phyloP scores from a whole-genome alignment of 345 rosid genomes.

The Murraya koenigii region DNA sequence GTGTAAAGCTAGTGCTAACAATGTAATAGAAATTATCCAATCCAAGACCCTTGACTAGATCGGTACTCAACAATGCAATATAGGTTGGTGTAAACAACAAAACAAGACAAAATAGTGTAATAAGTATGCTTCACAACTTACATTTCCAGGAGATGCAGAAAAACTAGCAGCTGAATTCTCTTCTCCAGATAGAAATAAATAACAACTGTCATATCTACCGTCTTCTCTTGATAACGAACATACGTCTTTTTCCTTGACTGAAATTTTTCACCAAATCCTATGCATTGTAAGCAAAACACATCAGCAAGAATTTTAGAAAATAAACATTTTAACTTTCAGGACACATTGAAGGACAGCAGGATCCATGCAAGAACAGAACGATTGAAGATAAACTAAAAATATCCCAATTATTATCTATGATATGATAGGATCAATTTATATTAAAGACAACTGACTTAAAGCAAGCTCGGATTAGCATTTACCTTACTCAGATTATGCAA shows the following conservation, averaged over 20 bases:
- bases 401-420: neutral
- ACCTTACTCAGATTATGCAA: too few species aligned
- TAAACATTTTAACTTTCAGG: neutral
- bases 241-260: slow-evolving; percentile 3
- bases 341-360: neutral
- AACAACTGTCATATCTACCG: slow-evolving; percentile 19
- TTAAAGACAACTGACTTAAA: neutral
- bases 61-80: neutral
- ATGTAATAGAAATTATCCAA: neutral
- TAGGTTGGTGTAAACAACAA: neutral
- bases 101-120: neutral
- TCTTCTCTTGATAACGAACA: slow-evolving; percentile 12
- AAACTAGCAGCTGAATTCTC: slow-evolving; percentile 24
- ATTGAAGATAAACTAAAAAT: neutral
- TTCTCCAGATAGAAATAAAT: slow-evolving; percentile 42
- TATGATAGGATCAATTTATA: neutral
- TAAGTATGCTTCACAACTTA: slow-evolving; percentile 17
- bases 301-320: neutral
- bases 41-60: too few species aligned
- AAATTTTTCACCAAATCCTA: slow-evolving; percentile 16
- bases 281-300: neutral
- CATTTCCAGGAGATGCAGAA: slow-evolving; percentile 32
- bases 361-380: neutral
- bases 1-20: neutral
- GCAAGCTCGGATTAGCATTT: neutral